These are phyloP conservation scores for Coffea canephora DNA, from an alignment of 257 asterid species.

Conservation along the genomic window DNA sequence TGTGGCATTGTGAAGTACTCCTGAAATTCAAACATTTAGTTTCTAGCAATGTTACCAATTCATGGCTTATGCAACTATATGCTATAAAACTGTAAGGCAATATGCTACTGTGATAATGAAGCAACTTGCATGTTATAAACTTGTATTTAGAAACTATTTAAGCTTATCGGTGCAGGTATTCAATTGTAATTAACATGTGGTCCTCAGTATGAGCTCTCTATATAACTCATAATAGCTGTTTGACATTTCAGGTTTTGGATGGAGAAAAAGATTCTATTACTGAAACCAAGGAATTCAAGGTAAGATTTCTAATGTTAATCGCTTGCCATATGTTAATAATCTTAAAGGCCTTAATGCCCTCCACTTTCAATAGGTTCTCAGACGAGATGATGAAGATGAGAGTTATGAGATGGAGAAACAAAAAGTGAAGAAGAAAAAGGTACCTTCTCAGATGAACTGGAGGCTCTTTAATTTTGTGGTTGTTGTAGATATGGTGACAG, in stretches of 20 bases:
- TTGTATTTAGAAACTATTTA: too few species aligned
- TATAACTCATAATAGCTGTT: background rate
- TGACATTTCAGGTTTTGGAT: constrained; percentile 18
- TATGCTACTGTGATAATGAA: too few species aligned
- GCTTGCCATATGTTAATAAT: background rate
- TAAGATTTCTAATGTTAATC: constrained; percentile 10
- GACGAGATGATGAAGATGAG: constrained; percentile 38
- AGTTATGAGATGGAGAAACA: constrained; percentile 33
- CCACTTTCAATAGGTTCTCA: constrained; percentile 30
- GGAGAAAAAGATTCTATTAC: constrained; percentile 24
- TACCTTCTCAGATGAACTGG: constrained; percentile 19
- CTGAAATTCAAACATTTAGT: too few species aligned
- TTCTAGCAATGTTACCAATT: too few species aligned
- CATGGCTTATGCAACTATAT: too few species aligned
- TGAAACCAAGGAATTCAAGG: constrained; percentile 19
- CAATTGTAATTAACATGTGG: background rate
- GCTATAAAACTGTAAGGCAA: too few species aligned
- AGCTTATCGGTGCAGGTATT: too few species aligned
- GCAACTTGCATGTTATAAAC: too few species aligned
- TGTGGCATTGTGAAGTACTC: too few species aligned
- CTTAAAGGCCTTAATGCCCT: background rate
- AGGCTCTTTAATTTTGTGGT: background rate
- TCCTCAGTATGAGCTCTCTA: background rate
- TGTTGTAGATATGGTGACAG: background rate
- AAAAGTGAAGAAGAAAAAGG: constrained; percentile 67